A percentile compares a stretch with the other conserved stretches of the same genome.
These are phyloP conservation scores for Sistotremastrum suecicum DNA, from an alignment of 768 basidiomycete species.

Conservation along the genomic window DNA sequence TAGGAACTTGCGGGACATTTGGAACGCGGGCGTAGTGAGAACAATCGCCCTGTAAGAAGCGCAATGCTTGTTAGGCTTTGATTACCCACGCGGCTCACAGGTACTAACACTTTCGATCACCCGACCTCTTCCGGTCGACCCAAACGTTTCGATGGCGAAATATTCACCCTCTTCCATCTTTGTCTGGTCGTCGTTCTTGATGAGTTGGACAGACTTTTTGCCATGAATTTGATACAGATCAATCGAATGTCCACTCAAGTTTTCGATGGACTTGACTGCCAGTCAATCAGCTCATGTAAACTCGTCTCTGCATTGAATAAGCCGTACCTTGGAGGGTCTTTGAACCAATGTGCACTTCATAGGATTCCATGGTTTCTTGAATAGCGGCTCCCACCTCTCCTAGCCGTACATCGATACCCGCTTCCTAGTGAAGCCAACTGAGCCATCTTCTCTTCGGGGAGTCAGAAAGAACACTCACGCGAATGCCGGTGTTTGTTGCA, in stretches of 20 bases:
- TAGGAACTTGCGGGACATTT: slow-evolving; percentile 56
- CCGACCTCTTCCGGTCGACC: slow-evolving; percentile 84
- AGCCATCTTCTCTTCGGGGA: background rate
- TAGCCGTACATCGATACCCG: slow-evolving; percentile 89
- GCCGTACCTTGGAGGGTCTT: slow-evolving; percentile 62
- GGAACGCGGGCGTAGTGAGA: slow-evolving; percentile 79
- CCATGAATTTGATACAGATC: slow-evolving; percentile 86
- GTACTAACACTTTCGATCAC: slow-evolving; percentile 64
- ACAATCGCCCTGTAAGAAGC: slow-evolving; percentile 55
- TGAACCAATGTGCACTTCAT: slow-evolving; percentile 87
- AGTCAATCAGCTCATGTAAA: background rate
- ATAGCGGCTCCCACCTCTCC: slow-evolving; percentile 86
- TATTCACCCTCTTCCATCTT: slow-evolving; percentile 99
- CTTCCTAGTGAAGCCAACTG: slow-evolving; percentile 43
- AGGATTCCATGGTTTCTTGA: slow-evolving; percentile 98
- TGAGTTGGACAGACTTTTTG: slow-evolving; percentile 81
- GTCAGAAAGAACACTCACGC: slow-evolving; percentile 30
- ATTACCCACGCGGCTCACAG: background rate
- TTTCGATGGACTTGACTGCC: slow-evolving; percentile 83
- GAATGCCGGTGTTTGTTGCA: slow-evolving; percentile 85
- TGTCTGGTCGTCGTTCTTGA: slow-evolving; percentile 78
- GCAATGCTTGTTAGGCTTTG: background rate
- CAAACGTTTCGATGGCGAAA: slow-evolving; percentile 98
- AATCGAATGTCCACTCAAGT: slow-evolving; percentile 92
- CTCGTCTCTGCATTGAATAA: background rate